Base-by-base conservation (phyloP, 164 flowering plant species). In the Hamamelis virginiana region DNA sequence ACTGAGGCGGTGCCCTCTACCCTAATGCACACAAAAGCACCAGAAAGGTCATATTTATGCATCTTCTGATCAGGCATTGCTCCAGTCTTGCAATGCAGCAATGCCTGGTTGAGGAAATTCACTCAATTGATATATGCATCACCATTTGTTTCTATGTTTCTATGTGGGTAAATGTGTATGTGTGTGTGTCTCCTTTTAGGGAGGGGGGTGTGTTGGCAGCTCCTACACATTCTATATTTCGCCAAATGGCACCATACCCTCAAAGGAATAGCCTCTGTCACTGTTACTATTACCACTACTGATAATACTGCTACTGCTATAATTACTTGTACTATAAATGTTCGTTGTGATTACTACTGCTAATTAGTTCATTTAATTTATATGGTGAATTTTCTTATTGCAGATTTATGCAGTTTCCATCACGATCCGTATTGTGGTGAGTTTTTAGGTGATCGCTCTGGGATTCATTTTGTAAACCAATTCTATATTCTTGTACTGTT, bases 401-500 rank as follows among this genome's bases (percentile, higher is more conserved):
- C 94, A 93, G 97, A 91, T 94, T 25, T 90, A 94, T 84, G 96
- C 97, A 9, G 96, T 94, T 73, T 94, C 98, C 52, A 90, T 91
- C 18, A 94, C 98, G n/a, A 89, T 94, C 41, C 96, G 94, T 83
- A 89, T 91, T 67, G 97, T 91, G 89, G 91, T 90, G 80, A 78
- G 91, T 76, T 45, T 44, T 57, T 53, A 13, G 33, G 6, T 46
- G 9, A 4, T 59, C 6, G 21, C 47, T 46, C 38, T 73, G 19
- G 44, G 13, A 21, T 56, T 63, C 16, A 0, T 27, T 53, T 18
- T 16, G 1, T 2, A 33, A n/a, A n/a, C n/a, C 41, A 33, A 22
- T 44, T 41, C 8, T 14, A n/a, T 52, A 67, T 19, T 26, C 55
- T 28, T 51, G 56, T 26, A 62, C 57, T 1, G 72, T 6, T 72